Base-by-base conservation (phyloP, 495 filamentous ascomycete species). In the Talaromyces trachyspermus region DNA sequence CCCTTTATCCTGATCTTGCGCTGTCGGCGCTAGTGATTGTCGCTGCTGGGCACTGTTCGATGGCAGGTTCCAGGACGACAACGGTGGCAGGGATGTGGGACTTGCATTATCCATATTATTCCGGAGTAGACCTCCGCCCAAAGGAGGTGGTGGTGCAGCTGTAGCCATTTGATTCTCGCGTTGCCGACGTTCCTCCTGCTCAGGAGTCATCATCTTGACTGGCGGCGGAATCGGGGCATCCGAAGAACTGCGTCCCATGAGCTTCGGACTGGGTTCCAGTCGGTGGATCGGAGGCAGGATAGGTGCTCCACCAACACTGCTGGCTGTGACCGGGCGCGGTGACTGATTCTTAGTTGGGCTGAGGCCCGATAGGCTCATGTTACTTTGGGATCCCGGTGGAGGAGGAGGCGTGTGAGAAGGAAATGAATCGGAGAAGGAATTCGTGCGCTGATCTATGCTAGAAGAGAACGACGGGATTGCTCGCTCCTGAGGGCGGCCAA, bases 261-360 rank as follows among this genome's bases (percentile, higher is more conserved):
- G 50, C 49, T 72, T 72, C 0, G 71, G 70, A 46, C 65, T 76
- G 1, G 74, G 74, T 25, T 74, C 68, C 12, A 78, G 54, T 49
- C 55, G 62, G 53, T 70, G 69, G 6, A 75, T 65, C 0, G 74
- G 75, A 12, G 74, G 75, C 14, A 79, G 49, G 5, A 77, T 59
- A 0, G 68, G 66, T 1, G 69, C 68, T 6, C 69, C 65, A 5
- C 66, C 62, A 23, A 77, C 58, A 36, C 63, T 63, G 15, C 71
- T 67, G 9, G 68, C 68, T 11, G 75, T 73, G 27, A 68, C 48
- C 1, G 74, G 71, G 12, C 76, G 72, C 33, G 74, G 69, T 4
- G 72, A 74, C 30, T 88, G 80, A 37, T 88, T 82, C 58, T 94
- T 94, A 32, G 76, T 83, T 4, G 88, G 88, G 14, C 87, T 90